These are phyloP conservation scores for Ophiostoma novo-ulmi DNA, from an alignment of 2,329 filamentous ascomycete genomes.

Conservation along the genomic window DNA sequence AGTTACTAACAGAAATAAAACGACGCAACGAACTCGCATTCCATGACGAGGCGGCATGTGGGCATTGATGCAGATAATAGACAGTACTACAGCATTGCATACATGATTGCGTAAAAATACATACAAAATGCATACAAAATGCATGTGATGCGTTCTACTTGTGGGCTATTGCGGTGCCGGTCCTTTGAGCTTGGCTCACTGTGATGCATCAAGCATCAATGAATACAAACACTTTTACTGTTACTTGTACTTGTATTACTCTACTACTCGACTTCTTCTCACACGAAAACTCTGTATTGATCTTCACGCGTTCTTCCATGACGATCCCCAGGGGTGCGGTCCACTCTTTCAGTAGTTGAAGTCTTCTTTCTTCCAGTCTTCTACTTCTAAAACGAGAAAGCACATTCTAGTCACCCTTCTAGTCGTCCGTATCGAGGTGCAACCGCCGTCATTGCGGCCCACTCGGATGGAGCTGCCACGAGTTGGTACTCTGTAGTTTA, in stretches of 20 bases:
- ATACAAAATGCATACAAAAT: neutral
- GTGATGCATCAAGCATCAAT: neutral
- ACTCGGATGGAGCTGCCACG: constrained; percentile 10
- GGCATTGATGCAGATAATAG: neutral
- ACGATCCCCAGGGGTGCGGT: neutral
- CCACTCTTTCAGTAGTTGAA: neutral
- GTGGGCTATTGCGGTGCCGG: neutral
- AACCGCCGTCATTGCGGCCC: constrained; percentile 7
- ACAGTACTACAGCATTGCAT: neutral
- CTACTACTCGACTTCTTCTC: neutral
- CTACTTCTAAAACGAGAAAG: neutral
- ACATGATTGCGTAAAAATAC: neutral
- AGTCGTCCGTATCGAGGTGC: constrained; percentile 12
- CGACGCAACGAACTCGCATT: neutral
- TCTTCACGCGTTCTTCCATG: constrained; percentile 4
- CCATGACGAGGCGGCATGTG: neutral
- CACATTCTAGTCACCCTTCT: constrained; percentile 12
- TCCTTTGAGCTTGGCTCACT: neutral
- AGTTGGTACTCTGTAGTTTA: neutral
- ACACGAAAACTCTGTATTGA: constrained; percentile 5
- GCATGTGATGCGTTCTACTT: neutral
- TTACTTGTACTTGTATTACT: neutral
- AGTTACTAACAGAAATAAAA: no score
- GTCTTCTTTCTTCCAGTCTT: no score
- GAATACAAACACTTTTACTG: neutral